Conservation (phyloP, 768 basidiomycete genomes). For the Pulveroboletus ravenelii region DNA sequence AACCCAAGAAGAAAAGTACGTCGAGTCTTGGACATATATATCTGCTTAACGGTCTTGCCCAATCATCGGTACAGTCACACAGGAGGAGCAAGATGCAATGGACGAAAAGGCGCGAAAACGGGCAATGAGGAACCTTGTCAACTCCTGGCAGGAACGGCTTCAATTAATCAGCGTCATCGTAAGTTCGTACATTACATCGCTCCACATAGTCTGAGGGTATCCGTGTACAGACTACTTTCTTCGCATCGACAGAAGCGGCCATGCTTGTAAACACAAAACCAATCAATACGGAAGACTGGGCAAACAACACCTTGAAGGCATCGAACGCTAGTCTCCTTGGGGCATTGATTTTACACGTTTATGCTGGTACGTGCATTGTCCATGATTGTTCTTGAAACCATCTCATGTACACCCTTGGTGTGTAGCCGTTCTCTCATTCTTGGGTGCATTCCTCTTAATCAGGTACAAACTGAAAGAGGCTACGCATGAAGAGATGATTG, state of each 20-base stretch:
- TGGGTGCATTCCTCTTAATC: constrained; percentile 52
- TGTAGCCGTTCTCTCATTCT: constrained; percentile 43
- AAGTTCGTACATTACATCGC: constrained; percentile 16
- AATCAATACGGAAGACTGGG: constrained; percentile 5
- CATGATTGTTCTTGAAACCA: background rate
- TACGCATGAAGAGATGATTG: constrained; percentile 41
- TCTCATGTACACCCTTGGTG: background rate
- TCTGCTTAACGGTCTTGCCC: background rate
- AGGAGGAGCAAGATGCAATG: constrained; percentile 44
- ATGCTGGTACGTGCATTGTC: constrained; percentile 37
- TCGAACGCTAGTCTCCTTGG: constrained; percentile 47
- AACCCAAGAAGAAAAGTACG: constrained; percentile 19
- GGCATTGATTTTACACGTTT: constrained; percentile 51
- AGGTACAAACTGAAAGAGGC: constrained; percentile 53
- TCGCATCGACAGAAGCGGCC: constrained; percentile 53
- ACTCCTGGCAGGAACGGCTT: constrained; percentile 59
- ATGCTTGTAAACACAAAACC: constrained; percentile 45
- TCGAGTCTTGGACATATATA: background rate
- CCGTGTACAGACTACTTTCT: constrained; percentile 52
- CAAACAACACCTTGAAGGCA: constrained; percentile 21
- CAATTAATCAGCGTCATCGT: constrained; percentile 59
- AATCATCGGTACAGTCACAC: constrained; percentile 33
- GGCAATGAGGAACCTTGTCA: constrained; percentile 48
- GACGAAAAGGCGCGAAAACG: constrained; percentile 44
- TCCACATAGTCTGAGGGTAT: background rate